Evolutionary conservation across 805 yeast species (phyloP).

Genomic region (Ogataea neopini): DNA sequence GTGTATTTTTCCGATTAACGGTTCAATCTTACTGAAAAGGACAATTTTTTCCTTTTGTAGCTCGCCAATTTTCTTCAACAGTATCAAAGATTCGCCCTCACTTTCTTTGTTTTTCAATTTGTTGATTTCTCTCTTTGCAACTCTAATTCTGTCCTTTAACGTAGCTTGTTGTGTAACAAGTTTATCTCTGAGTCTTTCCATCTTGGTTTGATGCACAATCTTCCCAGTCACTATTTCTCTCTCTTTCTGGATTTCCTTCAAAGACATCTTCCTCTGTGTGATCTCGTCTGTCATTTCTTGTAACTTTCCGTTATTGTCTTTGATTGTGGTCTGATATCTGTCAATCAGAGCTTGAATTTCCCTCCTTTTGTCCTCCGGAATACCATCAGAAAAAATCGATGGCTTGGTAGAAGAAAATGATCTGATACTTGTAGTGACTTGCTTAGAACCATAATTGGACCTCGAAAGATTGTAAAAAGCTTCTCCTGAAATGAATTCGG

Average conservation of each 20-base stretch:
- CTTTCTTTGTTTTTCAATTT: slow-evolving; percentile 16
- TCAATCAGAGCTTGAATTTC: slow-evolving; percentile 21
- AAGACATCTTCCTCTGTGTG: slow-evolving; percentile 4
- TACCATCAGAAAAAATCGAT: slow-evolving; percentile 36
- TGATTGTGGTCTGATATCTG: slow-evolving; percentile 8
- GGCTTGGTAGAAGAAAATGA: slow-evolving; percentile 22
- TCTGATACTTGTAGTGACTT: slow-evolving; percentile 46
- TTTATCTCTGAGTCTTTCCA: slow-evolving; percentile 18
- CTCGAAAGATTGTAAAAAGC: slow-evolving; percentile 48
- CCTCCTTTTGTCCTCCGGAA: slow-evolving; percentile 31
- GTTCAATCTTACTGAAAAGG: slow-evolving; percentile 10
- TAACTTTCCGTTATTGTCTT: slow-evolving; percentile 14
- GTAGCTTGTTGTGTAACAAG: slow-evolving; percentile 19
- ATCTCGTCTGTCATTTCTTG: slow-evolving; percentile 5
- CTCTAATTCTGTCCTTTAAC: slow-evolving; percentile 17
- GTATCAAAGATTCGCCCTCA: slow-evolving; percentile 15
- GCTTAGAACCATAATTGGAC: slow-evolving; percentile 67
- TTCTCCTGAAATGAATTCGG: slow-evolving; percentile 61
- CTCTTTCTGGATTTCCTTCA: slow-evolving; percentile 13
- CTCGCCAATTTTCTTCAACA: slow-evolving; percentile 17
- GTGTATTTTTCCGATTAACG: slow-evolving; percentile 25
- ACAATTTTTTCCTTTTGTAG: slow-evolving; percentile 17
- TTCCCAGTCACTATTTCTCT: slow-evolving; percentile 13
- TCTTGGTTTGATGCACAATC: slow-evolving; percentile 16
- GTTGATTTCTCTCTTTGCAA: slow-evolving; percentile 19